These are phyloP conservation scores for Torrubiella hemipterigena DNA, from an alignment of 2,329 filamentous ascomycete genomes.

Conservation along the genomic window DNA sequence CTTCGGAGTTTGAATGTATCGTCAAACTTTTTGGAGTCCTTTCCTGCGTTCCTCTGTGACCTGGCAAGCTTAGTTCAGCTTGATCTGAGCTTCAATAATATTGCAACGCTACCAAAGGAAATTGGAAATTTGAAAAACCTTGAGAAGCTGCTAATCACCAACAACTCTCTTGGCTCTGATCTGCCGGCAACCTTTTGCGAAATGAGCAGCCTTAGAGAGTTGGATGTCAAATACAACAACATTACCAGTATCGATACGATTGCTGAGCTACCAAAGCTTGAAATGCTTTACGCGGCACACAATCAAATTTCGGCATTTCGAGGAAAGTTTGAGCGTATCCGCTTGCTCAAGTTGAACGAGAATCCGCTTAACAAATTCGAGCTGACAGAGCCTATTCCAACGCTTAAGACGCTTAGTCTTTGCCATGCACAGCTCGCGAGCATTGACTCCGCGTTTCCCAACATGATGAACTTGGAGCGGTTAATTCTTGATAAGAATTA, in stretches of 20 bases:
- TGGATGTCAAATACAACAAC: slow-evolving; percentile 89
- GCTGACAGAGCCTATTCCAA: slow-evolving; percentile 63
- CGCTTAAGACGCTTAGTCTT: slow-evolving; percentile 75
- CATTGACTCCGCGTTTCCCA: slow-evolving; percentile 79
- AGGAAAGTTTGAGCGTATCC: slow-evolving; percentile 74
- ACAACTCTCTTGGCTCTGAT: slow-evolving; percentile 71
- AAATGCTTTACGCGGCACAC: slow-evolving; percentile 82
- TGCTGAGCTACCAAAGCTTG: slow-evolving; percentile 70
- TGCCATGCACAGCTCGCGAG: slow-evolving; percentile 85
- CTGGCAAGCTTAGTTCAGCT: slow-evolving; percentile 78
- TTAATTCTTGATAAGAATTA: slow-evolving; percentile 91
- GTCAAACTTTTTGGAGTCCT: slow-evolving; percentile 79
- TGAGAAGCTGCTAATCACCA: slow-evolving; percentile 88
- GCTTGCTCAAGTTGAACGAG: slow-evolving; percentile 79
- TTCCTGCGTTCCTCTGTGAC: slow-evolving; percentile 76
- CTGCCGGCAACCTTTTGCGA: slow-evolving; percentile 63
- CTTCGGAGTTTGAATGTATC: slow-evolving; percentile 82
- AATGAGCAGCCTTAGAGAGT: slow-evolving; percentile 70
- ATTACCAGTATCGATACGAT: slow-evolving; percentile 84
- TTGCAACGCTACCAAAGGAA: slow-evolving; percentile 61
- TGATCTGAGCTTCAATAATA: slow-evolving; percentile 93
- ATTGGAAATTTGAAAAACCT: slow-evolving; percentile 70
- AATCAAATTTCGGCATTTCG: slow-evolving; percentile 86
- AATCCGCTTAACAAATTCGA: slow-evolving; percentile 94
- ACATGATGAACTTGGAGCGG: slow-evolving; percentile 76